Evolutionary conservation across 768 basidiomycete species (phyloP), one percentile per base, ranked within the genome.

Genomic region (Boletellus emodensis): DNA sequence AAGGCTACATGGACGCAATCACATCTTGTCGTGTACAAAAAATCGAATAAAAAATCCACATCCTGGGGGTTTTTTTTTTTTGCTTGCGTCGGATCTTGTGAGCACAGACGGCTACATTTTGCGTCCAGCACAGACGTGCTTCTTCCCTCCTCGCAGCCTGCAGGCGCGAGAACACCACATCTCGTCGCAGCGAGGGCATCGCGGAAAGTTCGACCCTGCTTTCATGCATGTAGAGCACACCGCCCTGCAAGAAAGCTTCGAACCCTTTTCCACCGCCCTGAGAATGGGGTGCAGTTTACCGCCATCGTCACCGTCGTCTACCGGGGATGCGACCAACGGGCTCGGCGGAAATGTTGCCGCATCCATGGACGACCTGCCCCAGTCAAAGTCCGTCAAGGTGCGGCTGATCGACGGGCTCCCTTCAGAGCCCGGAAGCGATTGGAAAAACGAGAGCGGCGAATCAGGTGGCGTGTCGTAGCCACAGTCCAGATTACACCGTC

Each of bases 81-180:
- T 26, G 24, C 24, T 26, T 26, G 24, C 24, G 24, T 26, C 24
- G 6, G 20, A 5, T 4, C 24, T 2, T 7, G 24, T 26, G 24
- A 26, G 6, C 24, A 26, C 24, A 26, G 24, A 33, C n/a, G n/a
- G 17, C 33, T 58, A 63, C 24, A 14, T 51, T 37, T 45, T 46
- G 49, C 51, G 58, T 24, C 28, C 20, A 35, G 58, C 52, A 53
- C 83, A 83, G 10, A 69, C 56, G 61, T 84, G 83, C 58, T 75
- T 75, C 58, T 75, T 78, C 34, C 75, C 78, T 18, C 72, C 75
- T 40, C 72, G 67, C 48, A 85, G 57, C 46, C 84, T 73, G 61
- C 84, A 85, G 28, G 77, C 65, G 47, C 84, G 71, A 22, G 83
- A 84, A 57, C 84, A 85, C 84, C 84, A 85, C 68, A 71, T 76